Evolutionary conservation across 2,329 filamentous ascomycete species (phyloP).

Genomic region (Cercospora sp.): DNA sequence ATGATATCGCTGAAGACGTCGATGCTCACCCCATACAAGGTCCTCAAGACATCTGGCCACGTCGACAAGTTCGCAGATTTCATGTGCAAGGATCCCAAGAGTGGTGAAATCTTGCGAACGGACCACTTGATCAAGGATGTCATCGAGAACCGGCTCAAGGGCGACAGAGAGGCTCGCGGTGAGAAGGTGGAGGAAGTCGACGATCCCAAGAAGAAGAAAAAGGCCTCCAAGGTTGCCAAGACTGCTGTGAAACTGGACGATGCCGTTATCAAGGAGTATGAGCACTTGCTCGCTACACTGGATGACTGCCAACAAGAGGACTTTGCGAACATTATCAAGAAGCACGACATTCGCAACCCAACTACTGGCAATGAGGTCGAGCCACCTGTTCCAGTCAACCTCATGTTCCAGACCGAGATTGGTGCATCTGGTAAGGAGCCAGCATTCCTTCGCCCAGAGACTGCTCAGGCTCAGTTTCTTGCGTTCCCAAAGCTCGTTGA

Average conservation of each 20-base stretch:
- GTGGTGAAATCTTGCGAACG: constrained; percentile 90
- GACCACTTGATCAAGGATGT: constrained; percentile 97
- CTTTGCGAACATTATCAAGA: constrained; percentile 83
- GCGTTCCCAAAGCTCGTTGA: constrained; percentile 96
- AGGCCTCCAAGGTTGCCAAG: constrained; percentile 68
- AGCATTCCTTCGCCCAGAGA: constrained; percentile 88
- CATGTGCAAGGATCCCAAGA: constrained; percentile 92
- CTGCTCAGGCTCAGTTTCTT: constrained; percentile 95
- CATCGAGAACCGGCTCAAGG: constrained; percentile 81
- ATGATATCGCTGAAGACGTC: constrained; percentile 96
- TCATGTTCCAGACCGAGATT: constrained; percentile 97
- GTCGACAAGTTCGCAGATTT: constrained; percentile 98
- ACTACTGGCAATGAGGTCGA: constrained; percentile 72
- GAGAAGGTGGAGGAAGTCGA: constrained; percentile 75
- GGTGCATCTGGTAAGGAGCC: constrained; percentile 85
- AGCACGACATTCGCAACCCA: constrained; percentile 89
- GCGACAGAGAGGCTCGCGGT: constrained; percentile 88
- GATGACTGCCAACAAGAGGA: constrained; percentile 91
- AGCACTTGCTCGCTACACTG: constrained; percentile 86
- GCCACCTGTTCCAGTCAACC: constrained; percentile 88
- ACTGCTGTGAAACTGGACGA: constrained; percentile 77
- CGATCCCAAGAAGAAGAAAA: constrained; percentile 82
- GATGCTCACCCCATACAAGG: constrained; percentile 86
- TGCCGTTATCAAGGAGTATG: constrained; percentile 81
- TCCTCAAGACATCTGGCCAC: constrained; percentile 90